Conservation (phyloP, 2,329 filamentous ascomycete genomes). For the Ceratocystis papillata region DNA sequence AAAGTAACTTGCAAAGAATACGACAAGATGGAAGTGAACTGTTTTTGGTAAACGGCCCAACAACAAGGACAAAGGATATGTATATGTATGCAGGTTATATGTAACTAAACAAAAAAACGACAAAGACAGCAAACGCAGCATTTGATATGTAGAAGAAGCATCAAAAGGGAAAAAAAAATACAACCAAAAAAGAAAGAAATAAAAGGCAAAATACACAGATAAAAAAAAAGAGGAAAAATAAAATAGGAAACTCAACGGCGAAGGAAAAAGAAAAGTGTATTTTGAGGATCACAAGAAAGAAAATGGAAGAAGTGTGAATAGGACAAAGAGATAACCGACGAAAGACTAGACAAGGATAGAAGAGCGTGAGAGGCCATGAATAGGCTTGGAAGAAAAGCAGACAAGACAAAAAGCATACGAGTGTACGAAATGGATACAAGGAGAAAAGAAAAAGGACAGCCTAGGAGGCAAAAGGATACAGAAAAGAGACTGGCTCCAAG, state of each 20-base stretch:
- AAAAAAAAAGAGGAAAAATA: neutral
- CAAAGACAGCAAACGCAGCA: neutral
- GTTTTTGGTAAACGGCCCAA: neutral
- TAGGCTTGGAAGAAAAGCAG: neutral
- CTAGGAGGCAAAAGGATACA: neutral
- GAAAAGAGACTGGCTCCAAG: neutral
- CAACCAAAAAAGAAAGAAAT: neutral
- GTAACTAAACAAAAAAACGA: constrained; percentile 1
- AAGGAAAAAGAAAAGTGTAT: neutral
- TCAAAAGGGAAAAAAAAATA: constrained; percentile 10
- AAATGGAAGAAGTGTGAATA: neutral
- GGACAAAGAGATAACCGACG: neutral
- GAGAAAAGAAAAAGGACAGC: neutral
- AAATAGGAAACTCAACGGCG: neutral
- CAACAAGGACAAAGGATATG: neutral
- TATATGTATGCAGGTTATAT: constrained; percentile 13
- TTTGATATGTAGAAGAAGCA: constrained; percentile 4
- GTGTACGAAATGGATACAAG: neutral
- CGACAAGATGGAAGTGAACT: neutral
- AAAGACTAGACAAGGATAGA: neutral
- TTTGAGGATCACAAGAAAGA: neutral
- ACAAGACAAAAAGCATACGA: neutral
- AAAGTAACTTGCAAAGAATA: too few species aligned
- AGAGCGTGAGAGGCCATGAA: neutral
- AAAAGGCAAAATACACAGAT: neutral